Conservation (phyloP, 2,329 filamentous ascomycete genomes). For the Penicillium sp. region DNA sequence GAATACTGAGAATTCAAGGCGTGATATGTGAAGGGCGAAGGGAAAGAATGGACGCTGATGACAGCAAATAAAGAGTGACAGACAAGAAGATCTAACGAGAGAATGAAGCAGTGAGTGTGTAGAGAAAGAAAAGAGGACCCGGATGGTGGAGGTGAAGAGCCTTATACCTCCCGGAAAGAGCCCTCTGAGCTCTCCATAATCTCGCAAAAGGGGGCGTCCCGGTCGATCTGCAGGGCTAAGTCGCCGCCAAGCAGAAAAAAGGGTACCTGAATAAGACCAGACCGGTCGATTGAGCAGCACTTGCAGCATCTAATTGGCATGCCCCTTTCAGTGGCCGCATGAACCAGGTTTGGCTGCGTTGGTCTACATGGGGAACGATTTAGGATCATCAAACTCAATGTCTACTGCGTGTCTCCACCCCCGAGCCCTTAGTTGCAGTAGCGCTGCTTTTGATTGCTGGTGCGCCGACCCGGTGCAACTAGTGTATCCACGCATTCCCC, state of each 20-base stretch:
- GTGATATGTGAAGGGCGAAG: background rate
- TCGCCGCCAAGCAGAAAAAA: constrained; percentile 3
- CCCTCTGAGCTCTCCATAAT: background rate
- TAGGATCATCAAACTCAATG: constrained; percentile 8
- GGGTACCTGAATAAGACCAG: constrained; percentile 8
- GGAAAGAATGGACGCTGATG: constrained; percentile 28
- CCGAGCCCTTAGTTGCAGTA: constrained; percentile 3
- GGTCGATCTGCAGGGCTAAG: constrained; percentile 13
- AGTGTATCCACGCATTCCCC: background rate
- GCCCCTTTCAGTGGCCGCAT: constrained; percentile 1
- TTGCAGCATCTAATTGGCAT: constrained; percentile 6
- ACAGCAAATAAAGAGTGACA: constrained; percentile 27
- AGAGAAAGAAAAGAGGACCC: background rate
- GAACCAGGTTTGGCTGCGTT: background rate
- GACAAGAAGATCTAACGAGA: constrained; percentile 12
- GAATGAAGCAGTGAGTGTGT: constrained; percentile 16
- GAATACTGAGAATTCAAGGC: constrained; percentile 7
- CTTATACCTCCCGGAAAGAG: constrained; percentile 2
- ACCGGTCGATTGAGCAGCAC: constrained; percentile 8
- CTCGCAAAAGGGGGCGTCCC: constrained; percentile 8
- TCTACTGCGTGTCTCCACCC: constrained; percentile 1
- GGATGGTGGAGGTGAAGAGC: background rate
- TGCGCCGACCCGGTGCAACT: background rate
- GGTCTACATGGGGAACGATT: background rate
- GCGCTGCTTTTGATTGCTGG: constrained; percentile 5